Evolutionary conservation across 306 rosid species (phyloP).

Genomic region (Quercus rubra): DNA sequence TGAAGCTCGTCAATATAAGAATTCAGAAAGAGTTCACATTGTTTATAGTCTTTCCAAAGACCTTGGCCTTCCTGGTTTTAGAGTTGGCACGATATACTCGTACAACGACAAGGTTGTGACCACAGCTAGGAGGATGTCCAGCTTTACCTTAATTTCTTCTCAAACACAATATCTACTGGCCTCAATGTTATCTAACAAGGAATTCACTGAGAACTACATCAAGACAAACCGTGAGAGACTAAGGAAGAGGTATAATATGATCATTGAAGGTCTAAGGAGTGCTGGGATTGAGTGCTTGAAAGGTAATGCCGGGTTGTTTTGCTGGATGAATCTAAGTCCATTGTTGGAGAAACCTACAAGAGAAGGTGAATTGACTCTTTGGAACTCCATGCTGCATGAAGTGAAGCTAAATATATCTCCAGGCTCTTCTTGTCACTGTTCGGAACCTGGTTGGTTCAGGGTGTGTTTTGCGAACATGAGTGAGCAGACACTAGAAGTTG

Average conservation of each 20-base stretch:
- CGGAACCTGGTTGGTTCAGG: conserved; percentile 95
- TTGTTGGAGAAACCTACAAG: conserved; percentile 46
- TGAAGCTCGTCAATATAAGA: conserved; percentile 28
- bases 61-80: conserved; percentile 84
- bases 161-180: conserved; percentile 81
- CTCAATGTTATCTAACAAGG: conserved; percentile 62
- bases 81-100: conserved; percentile 84
- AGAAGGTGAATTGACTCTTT: conserved; percentile 67
- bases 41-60: conserved; percentile 95
- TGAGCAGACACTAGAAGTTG: conserved; percentile 61
- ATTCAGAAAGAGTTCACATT: conserved; percentile 77
- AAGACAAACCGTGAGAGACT: conserved; percentile 61
- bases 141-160: conserved; percentile 83
- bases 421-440: conserved; percentile 84
- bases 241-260: conserved; percentile 62
- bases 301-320: conserved; percentile 91
- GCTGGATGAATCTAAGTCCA: conserved; percentile 90
- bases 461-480: conserved; percentile 95
- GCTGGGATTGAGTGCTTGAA: conserved; percentile 75
- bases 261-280: conserved; percentile 58
- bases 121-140: conserved; percentile 87
- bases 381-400: conserved; percentile 53
- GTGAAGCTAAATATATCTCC: conserved; percentile 84
- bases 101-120: conserved; percentile 83
- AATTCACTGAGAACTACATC: conserved; percentile 57